phyloP scores from a whole-genome alignment of 495 filamentous ascomycete genomes.

The Podospora conica region DNA sequence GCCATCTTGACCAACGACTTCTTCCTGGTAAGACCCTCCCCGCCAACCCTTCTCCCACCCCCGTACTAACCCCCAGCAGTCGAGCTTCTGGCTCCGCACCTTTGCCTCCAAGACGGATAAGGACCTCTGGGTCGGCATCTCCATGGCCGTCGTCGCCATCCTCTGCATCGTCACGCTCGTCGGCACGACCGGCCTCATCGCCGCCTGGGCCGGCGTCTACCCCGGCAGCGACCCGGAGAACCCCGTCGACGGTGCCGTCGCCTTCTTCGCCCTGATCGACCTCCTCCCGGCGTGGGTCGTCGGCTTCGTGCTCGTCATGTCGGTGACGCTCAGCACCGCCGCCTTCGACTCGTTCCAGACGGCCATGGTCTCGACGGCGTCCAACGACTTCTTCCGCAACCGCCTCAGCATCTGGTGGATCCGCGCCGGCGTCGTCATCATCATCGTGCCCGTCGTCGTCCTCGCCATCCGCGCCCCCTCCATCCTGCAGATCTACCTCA shows the following conservation, averaged over 20 bases:
- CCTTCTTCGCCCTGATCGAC: slow-evolving; percentile 66
- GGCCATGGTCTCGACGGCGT: slow-evolving; percentile 68
- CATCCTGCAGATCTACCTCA: slow-evolving; percentile 70
- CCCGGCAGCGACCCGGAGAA: slow-evolving; percentile 47
- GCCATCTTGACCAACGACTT: slow-evolving; percentile 73
- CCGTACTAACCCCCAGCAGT: slow-evolving; percentile 21
- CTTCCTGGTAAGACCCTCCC: slow-evolving; percentile 48
- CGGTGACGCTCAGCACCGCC: slow-evolving; percentile 62
- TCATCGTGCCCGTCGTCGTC: slow-evolving; percentile 65
- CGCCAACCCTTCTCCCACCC: neutral
- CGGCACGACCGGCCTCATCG: slow-evolving; percentile 61
- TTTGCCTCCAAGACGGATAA: slow-evolving; percentile 71
- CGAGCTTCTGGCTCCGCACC: slow-evolving; percentile 74
- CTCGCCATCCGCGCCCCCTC: slow-evolving; percentile 64
- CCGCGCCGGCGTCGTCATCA: slow-evolving; percentile 53
- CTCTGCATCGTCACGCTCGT: slow-evolving; percentile 61
- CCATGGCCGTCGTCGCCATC: slow-evolving; percentile 54
- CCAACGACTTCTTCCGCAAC: slow-evolving; percentile 76
- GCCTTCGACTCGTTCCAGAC: slow-evolving; percentile 71
- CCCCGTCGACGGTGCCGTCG: slow-evolving; percentile 52
- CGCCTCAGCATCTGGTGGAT: slow-evolving; percentile 63
- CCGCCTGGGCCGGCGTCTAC: slow-evolving; percentile 64
- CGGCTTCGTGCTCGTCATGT: slow-evolving; percentile 70
- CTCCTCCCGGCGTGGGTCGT: slow-evolving; percentile 67
- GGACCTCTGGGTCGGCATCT: slow-evolving; percentile 64